A percentile compares a stretch with the other conserved stretches of the same genome.
Conservation (phyloP, 371 early-diverging fungal genomes). For the Apophysomyces elegans region DNA sequence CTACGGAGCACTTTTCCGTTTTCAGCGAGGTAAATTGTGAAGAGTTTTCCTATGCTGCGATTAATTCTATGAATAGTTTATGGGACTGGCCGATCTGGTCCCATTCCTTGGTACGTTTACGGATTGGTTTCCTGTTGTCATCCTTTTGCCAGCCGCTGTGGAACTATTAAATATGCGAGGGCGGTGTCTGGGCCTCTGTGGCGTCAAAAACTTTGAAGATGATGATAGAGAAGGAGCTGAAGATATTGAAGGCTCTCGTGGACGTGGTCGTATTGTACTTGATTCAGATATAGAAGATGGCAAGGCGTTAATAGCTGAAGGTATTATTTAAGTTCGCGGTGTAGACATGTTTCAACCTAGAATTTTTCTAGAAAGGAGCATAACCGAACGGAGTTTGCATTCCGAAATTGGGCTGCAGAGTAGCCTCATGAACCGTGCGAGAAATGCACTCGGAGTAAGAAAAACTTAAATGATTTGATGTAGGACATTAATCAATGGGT, state of each 20-base stretch:
- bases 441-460: conserved; percentile 15
- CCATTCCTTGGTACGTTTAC: conserved; percentile 91
- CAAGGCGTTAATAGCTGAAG: conserved; percentile 43
- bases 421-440: conserved; percentile 31
- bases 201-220: conserved; percentile 64
- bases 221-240: conserved; percentile 52
- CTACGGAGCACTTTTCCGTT: conserved; percentile 41
- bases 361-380: conserved; percentile 29
- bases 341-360: background rate
- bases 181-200: conserved; percentile 71
- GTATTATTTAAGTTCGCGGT: conserved; percentile 16
- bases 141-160: conserved; percentile 76
- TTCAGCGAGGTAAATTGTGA: conserved; percentile 42
- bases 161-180: conserved; percentile 83
- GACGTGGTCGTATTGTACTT: conserved; percentile 19
- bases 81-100: conserved; percentile 87
- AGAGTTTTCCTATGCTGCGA: background rate
- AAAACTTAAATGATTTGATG: background rate
- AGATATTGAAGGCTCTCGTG: conserved; percentile 41
- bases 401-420: conserved; percentile 25
- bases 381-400: conserved; percentile 34
- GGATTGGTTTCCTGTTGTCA: conserved; percentile 84
- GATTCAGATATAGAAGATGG: conserved; percentile 56
- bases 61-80: conserved; percentile 54
- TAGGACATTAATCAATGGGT: background rate